These are phyloP conservation scores for Solanum chiquidenum DNA, from an alignment of 257 asterid genomes.

Conservation along the genomic window DNA sequence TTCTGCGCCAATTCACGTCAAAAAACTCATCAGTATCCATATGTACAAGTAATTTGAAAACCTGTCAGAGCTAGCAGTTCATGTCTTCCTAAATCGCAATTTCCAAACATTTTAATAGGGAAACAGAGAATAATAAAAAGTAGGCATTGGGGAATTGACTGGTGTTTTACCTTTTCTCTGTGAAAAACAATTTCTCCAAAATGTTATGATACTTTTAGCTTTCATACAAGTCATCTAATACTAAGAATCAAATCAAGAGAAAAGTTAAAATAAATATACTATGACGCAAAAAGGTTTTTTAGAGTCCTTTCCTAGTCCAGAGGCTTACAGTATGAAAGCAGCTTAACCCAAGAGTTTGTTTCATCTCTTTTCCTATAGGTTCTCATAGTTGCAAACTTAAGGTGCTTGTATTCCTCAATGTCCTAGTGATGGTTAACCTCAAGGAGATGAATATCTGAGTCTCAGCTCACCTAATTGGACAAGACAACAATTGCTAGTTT, in stretches of 20 bases:
- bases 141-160: neutral
- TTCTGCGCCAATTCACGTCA: constrained; percentile 44
- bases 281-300: neutral
- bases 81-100: neutral
- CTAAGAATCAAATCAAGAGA: neutral
- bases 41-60: neutral
- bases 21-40: neutral
- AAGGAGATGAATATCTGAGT: neutral
- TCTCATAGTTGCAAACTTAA: neutral
- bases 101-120: neutral
- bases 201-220: neutral
- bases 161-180: neutral
- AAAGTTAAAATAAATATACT: neutral
- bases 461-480: neutral
- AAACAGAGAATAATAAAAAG: neutral
- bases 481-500: neutral
- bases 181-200: neutral
- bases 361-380: neutral
- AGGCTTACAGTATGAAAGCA: neutral
- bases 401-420: neutral
- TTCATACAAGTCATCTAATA: neutral
- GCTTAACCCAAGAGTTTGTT: neutral
- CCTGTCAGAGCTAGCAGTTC: neutral
- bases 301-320: neutral
- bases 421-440: neutral